phyloP scores from a whole-genome alignment of 2,329 filamentous ascomycete species.

The Ceratocystis harringtonii region DNA sequence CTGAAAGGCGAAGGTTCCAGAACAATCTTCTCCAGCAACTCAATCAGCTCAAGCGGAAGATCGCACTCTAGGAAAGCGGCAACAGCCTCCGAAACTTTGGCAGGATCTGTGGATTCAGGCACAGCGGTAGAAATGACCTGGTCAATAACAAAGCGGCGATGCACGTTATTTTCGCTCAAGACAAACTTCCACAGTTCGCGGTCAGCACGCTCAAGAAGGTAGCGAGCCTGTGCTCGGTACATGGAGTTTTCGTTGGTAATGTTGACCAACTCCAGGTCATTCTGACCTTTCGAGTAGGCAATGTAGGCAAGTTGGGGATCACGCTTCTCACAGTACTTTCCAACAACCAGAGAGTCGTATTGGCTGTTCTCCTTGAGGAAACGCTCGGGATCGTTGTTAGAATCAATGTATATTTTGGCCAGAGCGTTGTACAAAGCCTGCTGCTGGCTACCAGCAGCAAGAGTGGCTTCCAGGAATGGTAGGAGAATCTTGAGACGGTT shows the following conservation, averaged over 20 bases:
- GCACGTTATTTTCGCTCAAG: constrained; percentile 86
- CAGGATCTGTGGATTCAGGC: constrained; percentile 78
- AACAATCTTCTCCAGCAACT: constrained; percentile 97
- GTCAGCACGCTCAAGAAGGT: constrained; percentile 81
- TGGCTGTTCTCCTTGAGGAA: constrained; percentile 96
- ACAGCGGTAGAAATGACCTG: constrained; percentile 94
- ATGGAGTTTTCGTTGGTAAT: constrained; percentile 99
- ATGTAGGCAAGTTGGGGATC: constrained; percentile 93
- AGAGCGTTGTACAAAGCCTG: constrained; percentile 94
- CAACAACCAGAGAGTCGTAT: constrained; percentile 82
- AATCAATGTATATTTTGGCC: constrained; percentile 98
- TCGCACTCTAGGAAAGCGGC: constrained; percentile 85
- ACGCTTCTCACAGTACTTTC: constrained; percentile 98
- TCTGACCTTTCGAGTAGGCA: constrained; percentile 90
- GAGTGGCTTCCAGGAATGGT: constrained; percentile 86
- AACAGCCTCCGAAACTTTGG: constrained; percentile 89
- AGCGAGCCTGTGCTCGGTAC: constrained; percentile 95
- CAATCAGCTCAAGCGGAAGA: constrained; percentile 84
- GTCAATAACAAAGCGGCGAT: constrained; percentile 84
- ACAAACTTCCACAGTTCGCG: constrained; percentile 89
- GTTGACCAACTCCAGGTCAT: constrained; percentile 90
- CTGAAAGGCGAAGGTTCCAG: constrained; percentile 98
- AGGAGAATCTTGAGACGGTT: constrained; percentile 91
- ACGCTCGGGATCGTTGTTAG: constrained; percentile 93
- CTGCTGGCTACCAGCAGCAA: constrained; percentile 83